Conservation (phyloP, 2,329 filamentous ascomycete species). For the Stylonectria norvegica region DNA sequence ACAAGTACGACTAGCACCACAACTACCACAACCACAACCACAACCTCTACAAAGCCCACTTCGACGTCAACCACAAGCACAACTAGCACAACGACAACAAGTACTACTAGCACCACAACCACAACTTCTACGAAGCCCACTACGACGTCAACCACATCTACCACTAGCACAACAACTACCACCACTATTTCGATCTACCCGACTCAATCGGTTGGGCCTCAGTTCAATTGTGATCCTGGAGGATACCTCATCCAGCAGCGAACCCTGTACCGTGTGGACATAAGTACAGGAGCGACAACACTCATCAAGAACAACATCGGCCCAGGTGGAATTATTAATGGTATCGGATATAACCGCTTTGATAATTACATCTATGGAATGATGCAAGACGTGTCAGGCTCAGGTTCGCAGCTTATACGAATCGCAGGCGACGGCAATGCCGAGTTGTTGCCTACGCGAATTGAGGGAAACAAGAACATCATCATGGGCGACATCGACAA, state of each 20-base stretch:
- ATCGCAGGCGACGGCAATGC: conserved; percentile 13
- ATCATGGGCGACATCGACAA: conserved; percentile 17
- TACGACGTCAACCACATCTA: neutral
- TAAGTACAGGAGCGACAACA: conserved; percentile 2
- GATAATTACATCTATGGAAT: conserved; percentile 25
- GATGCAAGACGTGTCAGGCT: neutral
- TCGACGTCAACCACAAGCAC: neutral
- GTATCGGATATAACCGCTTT: conserved; percentile 19
- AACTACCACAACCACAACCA: neutral
- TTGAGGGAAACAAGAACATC: conserved; percentile 1
- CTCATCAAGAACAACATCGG: conserved; percentile 6
- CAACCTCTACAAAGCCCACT: neutral
- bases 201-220: conserved; percentile 7
- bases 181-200: neutral
- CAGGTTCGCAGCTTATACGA: conserved; percentile 10
- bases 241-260: conserved; percentile 12
- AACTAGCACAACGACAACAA: neutral
- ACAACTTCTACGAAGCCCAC: neutral
- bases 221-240: conserved; percentile 12
- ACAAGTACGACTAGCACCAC: neutral
- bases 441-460: neutral
- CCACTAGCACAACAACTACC: neutral
- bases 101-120: neutral
- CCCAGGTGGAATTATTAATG: conserved; percentile 7
- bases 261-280: conserved; percentile 9